Evolutionary conservation across 768 basidiomycete genomes (phyloP).

Genomic region (Termitomyces eurrhizus): DNA sequence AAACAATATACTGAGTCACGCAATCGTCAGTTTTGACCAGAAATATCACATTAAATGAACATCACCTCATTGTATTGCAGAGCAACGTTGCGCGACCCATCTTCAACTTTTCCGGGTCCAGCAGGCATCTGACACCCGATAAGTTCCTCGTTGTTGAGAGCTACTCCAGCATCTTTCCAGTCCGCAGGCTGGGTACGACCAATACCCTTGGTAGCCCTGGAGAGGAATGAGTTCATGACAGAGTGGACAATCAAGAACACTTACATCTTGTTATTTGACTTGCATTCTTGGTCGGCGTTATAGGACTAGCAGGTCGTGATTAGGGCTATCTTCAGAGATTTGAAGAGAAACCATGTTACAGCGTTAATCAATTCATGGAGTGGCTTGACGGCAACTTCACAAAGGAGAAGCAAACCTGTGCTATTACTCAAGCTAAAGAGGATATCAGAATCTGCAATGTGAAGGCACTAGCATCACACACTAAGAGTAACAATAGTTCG

Average conservation of each 20-base stretch:
- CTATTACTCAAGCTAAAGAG: slow-evolving; percentile 41
- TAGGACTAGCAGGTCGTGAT: slow-evolving; percentile 30
- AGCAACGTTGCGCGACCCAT: slow-evolving; percentile 25
- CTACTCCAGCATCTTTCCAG: slow-evolving; percentile 58
- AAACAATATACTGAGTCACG: slow-evolving; percentile 54
- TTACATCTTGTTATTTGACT: slow-evolving; percentile 33
- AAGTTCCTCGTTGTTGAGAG: slow-evolving; percentile 44
- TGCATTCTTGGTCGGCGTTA: slow-evolving; percentile 46
- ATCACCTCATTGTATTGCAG: slow-evolving; percentile 58
- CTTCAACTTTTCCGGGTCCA: slow-evolving; percentile 34
- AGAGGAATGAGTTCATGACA: not conserved
- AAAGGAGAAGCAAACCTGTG: slow-evolving; percentile 54
- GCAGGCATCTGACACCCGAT: slow-evolving; percentile 60
- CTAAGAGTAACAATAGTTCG: slow-evolving; percentile 51
- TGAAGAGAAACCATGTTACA: slow-evolving; percentile 20
- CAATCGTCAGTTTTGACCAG: not conserved
- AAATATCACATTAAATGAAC: not conserved
- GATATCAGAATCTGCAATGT: slow-evolving; percentile 3
- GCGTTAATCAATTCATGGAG: slow-evolving; percentile 44
- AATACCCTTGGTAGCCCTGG: slow-evolving; percentile 51
- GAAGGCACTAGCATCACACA: slow-evolving; percentile 21
- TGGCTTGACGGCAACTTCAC: slow-evolving; percentile 57
- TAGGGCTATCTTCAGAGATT: not conserved
- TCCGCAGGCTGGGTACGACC: slow-evolving; percentile 46
- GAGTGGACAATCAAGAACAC: slow-evolving; percentile 13